These are phyloP conservation scores for Aplosporella prunicola DNA, from an alignment of 2,329 filamentous ascomycete species.

Conservation along the genomic window DNA sequence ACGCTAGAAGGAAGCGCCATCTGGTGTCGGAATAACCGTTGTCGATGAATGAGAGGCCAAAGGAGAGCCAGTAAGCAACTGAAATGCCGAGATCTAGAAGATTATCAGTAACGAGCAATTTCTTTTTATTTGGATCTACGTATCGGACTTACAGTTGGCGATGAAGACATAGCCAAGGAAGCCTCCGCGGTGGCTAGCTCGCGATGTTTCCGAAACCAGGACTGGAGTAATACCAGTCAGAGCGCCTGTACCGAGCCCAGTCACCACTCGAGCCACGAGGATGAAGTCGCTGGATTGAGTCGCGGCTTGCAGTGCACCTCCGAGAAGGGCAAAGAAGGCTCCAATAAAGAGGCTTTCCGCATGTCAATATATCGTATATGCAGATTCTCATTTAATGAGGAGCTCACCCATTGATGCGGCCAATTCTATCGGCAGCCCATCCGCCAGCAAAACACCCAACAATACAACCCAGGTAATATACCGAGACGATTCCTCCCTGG, in stretches of 20 bases:
- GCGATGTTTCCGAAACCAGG: conserved; percentile 10
- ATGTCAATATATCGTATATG: neutral
- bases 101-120: neutral
- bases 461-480: conserved; percentile 53
- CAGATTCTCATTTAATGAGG: too few relatives aligned
- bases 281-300: conserved; percentile 40
- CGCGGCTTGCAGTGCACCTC: conserved; percentile 40
- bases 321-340: conserved; percentile 39
- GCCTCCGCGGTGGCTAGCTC: conserved; percentile 9
- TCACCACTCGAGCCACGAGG: conserved; percentile 40
- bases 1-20: conserved; percentile 23
- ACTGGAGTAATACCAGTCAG: conserved; percentile 12
- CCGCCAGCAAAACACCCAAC: conserved; percentile 55
- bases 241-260: conserved; percentile 44
- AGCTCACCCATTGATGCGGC: conserved; percentile 46
- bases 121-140: neutral
- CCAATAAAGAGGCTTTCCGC: conserved; percentile 32
- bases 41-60: conserved; percentile 16
- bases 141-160: conserved; percentile 33
- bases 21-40: conserved; percentile 16
- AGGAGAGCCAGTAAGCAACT: conserved; percentile 18
- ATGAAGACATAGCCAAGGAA: conserved; percentile 29
- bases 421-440: conserved; percentile 53
- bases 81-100: conserved; percentile 36
- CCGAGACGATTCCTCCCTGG: conserved; percentile 53